A percentile compares a stretch with the other conserved stretches of the same genome.
Conservation (phyloP, 164 flowering plant genomes). For the Vitis labrusca region DNA sequence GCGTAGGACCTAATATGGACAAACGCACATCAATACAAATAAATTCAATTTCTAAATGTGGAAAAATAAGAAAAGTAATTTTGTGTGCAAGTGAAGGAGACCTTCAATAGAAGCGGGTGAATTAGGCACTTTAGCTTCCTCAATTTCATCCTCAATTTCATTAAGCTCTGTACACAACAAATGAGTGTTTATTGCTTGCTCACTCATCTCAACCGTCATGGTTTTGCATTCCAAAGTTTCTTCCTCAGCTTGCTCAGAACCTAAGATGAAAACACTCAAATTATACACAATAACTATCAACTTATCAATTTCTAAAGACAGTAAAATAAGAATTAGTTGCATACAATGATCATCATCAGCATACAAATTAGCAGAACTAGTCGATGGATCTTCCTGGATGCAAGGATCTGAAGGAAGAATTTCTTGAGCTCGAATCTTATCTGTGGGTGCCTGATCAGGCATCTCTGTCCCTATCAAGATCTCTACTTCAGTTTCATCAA, state of each 20-base stretch:
- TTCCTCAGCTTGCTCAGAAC: conserved; percentile 19
- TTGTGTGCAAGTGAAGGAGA: conserved; percentile 34
- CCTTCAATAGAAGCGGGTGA: conserved; percentile 28
- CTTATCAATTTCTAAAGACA: too few species aligned
- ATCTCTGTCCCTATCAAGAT: conserved; percentile 47
- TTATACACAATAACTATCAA: not conserved
- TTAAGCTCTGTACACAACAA: conserved; percentile 21
- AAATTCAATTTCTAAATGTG: too few species aligned
- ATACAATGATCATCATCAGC: conserved; percentile 41
- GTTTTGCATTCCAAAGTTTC: conserved; percentile 12
- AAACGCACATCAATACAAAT: not conserved
- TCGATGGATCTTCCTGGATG: conserved; percentile 25
- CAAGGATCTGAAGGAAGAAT: conserved; percentile 15
- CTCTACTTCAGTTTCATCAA: conserved; percentile 35
- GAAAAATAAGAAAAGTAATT: conserved; percentile 10
- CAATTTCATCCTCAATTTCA: conserved; percentile 18
- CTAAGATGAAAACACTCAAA: conserved; percentile 8
- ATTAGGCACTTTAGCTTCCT: conserved; percentile 48
- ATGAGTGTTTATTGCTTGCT: conserved; percentile 17
- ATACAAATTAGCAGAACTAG: conserved; percentile 11
- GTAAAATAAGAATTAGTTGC: conserved; percentile 9
- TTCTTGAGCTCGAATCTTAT: conserved; percentile 35
- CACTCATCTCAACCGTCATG: conserved; percentile 14
- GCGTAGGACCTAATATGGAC: conserved; percentile 15
- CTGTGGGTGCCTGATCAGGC: conserved; percentile 40